Evolutionary conservation across 768 basidiomycete species (phyloP), one percentile per base, ranked within the genome.

Genomic region (Pleurotus tuber-regium): DNA sequence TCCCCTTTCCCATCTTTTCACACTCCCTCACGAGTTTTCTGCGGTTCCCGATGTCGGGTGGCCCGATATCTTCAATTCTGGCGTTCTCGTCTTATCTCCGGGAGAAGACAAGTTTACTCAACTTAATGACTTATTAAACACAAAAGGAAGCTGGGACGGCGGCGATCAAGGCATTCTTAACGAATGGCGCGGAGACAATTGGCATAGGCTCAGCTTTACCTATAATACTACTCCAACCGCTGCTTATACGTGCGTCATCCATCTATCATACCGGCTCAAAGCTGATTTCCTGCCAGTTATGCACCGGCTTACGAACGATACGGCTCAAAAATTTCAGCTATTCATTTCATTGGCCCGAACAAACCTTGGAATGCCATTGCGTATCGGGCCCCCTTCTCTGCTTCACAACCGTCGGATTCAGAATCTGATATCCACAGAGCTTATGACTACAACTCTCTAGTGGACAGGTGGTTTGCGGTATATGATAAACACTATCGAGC

Each of bases 31-130:
- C 64, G 85, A 90, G 55, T 94, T 99, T 64, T 87, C 94, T 35
- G 97, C 97, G 7, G 89, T 86, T 6, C 94, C 97, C 9, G 97
- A 99, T 67, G 91, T 94, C 26, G 97, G 97, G 59, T 99, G 97
- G 97, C 97, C 97, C 33, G 97, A 99, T 69, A 95, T 97, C 55
- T 99, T 99, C 76, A 99, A 99, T 67, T 96, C 95, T 19, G 97
- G 97, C 31, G 86, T 98, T 40, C 79, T 99, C 70, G 93, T 98
- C 44, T 69, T 93, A 30, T 77, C 81, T 48, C 94, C 94, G 1
- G 83, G 84, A 8, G 79, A 89, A 59, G 83, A 86, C 56, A 93
- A 94, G 63, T 99, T 96, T 66, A 72, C 77, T 5, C 78, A 87
- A 46, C 74, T 98, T 52, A 78, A 75, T 54, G 70, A 77, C 12